Conservation (phyloP, 2,329 filamentous ascomycete species). For the Xylogone sp. region DNA sequence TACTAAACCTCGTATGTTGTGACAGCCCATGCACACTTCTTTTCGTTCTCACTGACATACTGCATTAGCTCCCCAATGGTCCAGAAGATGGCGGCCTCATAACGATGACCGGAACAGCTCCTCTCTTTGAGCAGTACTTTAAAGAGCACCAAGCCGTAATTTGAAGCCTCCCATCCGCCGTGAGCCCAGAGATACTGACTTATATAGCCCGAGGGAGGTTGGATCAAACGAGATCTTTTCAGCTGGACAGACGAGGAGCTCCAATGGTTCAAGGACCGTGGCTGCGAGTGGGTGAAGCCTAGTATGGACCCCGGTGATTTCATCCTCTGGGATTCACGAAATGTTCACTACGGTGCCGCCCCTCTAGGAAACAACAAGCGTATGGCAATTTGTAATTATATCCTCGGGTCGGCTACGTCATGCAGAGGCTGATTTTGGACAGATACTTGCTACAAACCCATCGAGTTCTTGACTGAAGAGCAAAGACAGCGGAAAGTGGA, state of each 20-base stretch:
- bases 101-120: conserved; percentile 25
- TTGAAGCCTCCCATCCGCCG: background rate
- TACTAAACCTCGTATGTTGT: conserved; percentile 32
- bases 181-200: background rate
- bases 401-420: background rate
- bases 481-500: background rate
- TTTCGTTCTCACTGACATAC: background rate
- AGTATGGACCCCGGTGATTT: conserved; percentile 36
- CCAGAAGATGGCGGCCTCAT: conserved; percentile 29
- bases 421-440: background rate
- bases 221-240: background rate
- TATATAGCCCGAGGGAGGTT: background rate
- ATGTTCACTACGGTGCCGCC: conserved; percentile 37
- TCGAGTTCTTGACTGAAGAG: background rate
- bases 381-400: background rate
- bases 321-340: conserved; percentile 41
- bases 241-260: conserved; percentile 29
- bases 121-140: conserved; percentile 25
- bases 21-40: background rate
- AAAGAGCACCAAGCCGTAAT: background rate
- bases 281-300: conserved; percentile 35
- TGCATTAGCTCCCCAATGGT: conserved; percentile 16
- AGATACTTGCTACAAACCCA: background rate
- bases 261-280: conserved; percentile 35
- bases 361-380: background rate